Conservation (phyloP, 78 protist genomes). For the Dictyostelium capitatum region DNA sequence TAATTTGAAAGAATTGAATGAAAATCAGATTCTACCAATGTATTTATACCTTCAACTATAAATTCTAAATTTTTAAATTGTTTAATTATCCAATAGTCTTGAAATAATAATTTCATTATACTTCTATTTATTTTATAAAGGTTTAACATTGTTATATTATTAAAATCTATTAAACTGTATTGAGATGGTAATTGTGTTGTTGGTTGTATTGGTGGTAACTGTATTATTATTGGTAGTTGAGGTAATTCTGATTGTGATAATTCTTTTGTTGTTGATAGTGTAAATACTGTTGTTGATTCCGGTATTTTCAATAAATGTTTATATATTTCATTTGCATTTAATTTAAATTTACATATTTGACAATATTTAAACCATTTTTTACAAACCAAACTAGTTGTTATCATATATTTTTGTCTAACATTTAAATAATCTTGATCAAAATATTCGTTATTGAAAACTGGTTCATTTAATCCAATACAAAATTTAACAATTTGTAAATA, state of each 20-base stretch:
- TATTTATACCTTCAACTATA: not conserved
- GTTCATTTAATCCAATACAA: too few species aligned
- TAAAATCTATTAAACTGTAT: not conserved
- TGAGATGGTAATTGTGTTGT: not conserved
- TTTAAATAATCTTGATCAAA: not conserved
- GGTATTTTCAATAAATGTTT: not conserved
- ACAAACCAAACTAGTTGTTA: not conserved
- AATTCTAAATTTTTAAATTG: not conserved
- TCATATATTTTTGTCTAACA: not conserved
- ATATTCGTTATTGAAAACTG: too few species aligned
- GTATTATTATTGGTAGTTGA: too few species aligned
- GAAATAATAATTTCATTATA: not conserved
- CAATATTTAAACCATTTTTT: slow-evolving; percentile 13
- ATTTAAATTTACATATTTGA: not conserved
- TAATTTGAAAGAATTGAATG: not conserved
- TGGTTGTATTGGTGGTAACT: not conserved
- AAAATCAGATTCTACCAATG: not conserved
- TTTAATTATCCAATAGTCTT: not conserved
- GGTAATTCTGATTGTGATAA: too few species aligned
- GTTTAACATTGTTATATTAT: not conserved
- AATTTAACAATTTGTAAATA: not conserved
- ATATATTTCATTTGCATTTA: not conserved
- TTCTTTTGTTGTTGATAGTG: too few species aligned
- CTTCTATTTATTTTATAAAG: not conserved
- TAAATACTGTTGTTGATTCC: too few species aligned